Base-by-base conservation (phyloP, 208 protist species). In the Zelonia costaricensis region DNA sequence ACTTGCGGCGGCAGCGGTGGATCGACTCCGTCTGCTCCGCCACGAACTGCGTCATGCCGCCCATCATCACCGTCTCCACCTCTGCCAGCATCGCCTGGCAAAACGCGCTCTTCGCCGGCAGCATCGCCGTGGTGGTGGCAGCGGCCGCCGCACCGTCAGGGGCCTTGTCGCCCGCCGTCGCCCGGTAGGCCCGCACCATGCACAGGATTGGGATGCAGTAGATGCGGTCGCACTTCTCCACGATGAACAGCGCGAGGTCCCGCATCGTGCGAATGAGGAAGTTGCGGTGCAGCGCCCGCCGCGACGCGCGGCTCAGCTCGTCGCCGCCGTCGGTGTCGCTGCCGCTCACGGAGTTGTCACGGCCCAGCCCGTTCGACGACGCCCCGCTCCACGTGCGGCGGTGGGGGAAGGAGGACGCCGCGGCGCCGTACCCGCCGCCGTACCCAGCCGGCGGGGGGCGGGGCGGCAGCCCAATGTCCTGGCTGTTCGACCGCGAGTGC, bases 11-110 rank as follows among this genome's bases (percentile, higher is more conserved):
- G 63, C 90, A 92, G 10, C 60, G 54, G n/a, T 38, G 64, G 58
- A 95, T 93, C 16, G 90, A 95, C 33, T 89, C 78, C 20, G 82
- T 93, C 72, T 95, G 90, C 69, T 95, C 86, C 43, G 84, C 84
- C 15, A 93, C 76, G 35, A 88, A 91, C 2, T 71, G 80, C 71
- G 79, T 82, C 62, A 93, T 74, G 6, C 71, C 77, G 12, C 68
- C 69, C 16, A 78, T 60, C 36, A 92, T 60, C n/a, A 90, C 63
- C 28, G 46, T 49, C 62, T 92, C 82, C 51, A 91, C 48, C 36
- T 84, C 77, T n/a, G 39, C 45, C 42, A 95, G 68, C 33, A 93
- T 68, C 6, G 45, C 56, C 54, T 82, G 70, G 55, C 84, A 90
- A 62, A 92, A 93, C 35, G 74, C 62, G 58, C 90, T 95, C 60